Conservation (phyloP, 2,329 filamentous ascomycete genomes). For the Fusarium sororula region DNA sequence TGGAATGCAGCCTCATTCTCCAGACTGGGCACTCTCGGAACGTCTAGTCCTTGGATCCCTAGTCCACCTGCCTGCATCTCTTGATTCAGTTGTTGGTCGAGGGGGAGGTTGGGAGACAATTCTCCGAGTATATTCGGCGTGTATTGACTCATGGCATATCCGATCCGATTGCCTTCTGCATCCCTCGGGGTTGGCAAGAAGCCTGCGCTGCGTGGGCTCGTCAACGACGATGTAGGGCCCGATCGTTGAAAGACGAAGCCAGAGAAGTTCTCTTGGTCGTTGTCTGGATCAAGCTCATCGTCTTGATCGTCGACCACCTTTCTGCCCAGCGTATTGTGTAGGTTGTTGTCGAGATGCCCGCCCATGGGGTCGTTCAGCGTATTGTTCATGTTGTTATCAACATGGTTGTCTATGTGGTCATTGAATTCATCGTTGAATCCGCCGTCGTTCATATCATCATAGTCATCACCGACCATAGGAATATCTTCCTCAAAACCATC, state of each 20-base stretch:
- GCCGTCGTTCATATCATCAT: slow-evolving; percentile 42
- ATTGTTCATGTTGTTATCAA: slow-evolving; percentile 17
- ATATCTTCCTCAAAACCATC: slow-evolving; percentile 69
- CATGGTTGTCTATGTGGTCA: background rate
- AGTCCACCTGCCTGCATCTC: slow-evolving; percentile 48
- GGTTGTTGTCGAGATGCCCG: slow-evolving; percentile 27
- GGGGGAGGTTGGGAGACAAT: slow-evolving; percentile 26
- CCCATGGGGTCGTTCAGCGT: slow-evolving; percentile 23
- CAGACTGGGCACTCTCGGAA: slow-evolving; percentile 20
- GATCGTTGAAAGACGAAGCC: slow-evolving; percentile 68
- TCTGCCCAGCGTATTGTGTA: slow-evolving; percentile 24
- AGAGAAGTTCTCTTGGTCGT: slow-evolving; percentile 66
- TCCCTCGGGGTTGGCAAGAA: slow-evolving; percentile 65
- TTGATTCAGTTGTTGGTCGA: slow-evolving; percentile 13
- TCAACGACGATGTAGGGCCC: slow-evolving; percentile 58
- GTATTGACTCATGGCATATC: slow-evolving; percentile 63
- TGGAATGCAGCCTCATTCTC: slow-evolving; percentile 37
- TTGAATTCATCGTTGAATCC: slow-evolving; percentile 41
- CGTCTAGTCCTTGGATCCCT: slow-evolving; percentile 53
- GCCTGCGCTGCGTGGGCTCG: slow-evolving; percentile 60
- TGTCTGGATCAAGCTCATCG: slow-evolving; percentile 37
- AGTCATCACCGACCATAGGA: slow-evolving; percentile 43
- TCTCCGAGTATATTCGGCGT: slow-evolving; percentile 44
- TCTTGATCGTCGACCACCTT: slow-evolving; percentile 40
- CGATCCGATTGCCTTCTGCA: slow-evolving; percentile 63